Evolutionary conservation across 331 rosid genomes (phyloP).

Genomic region (Telfairia occidentalis): DNA sequence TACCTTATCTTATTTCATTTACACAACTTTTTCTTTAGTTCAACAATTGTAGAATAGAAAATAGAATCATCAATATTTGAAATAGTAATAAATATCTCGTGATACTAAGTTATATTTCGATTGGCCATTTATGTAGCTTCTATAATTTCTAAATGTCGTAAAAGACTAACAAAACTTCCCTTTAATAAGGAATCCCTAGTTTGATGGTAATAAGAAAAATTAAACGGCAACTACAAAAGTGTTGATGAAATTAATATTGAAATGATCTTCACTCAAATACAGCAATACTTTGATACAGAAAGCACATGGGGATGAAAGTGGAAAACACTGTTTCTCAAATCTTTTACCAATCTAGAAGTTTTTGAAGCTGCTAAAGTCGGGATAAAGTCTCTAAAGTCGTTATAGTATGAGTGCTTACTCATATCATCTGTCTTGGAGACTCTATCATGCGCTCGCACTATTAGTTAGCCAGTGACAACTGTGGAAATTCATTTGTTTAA

Average conservation of each 20-base stretch:
- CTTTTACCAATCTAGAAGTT: neutral
- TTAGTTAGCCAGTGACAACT: neutral
- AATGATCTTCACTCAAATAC: neutral
- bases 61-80: too few relatives aligned
- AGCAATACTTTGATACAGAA: neutral
- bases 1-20: too few relatives aligned
- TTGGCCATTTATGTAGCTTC: too few relatives aligned
- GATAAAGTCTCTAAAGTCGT: neutral
- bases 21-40: too few relatives aligned
- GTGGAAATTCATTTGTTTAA: neutral
- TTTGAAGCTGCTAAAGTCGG: neutral
- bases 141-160: too few relatives aligned
- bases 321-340: constrained; percentile 1
- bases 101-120: too few relatives aligned
- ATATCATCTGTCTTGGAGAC: neutral
- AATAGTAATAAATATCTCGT: too few relatives aligned
- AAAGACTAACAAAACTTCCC: neutral
- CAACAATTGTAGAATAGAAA: too few relatives aligned
- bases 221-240: neutral
- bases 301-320: neutral
- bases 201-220: neutral
- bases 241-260: neutral
- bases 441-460: neutral
- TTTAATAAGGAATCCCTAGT: neutral
- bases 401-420: neutral